Evolutionary conservation across 1,139 yeast genomes (phyloP).

Genomic region (Suhomyces wounanorum): DNA sequence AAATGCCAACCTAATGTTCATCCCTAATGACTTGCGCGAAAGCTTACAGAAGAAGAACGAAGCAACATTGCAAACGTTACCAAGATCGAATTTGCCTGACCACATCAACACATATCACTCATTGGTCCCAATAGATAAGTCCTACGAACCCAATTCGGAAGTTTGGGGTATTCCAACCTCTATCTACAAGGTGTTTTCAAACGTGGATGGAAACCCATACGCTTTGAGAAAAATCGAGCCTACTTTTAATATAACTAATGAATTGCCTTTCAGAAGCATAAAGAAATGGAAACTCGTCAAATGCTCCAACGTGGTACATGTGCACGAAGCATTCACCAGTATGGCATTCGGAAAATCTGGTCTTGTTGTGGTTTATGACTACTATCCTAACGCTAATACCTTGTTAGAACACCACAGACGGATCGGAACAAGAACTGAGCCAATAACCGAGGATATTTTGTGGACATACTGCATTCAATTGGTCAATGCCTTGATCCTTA

Average conservation of each 20-base stretch:
- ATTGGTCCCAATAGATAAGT: slow-evolving; percentile 77
- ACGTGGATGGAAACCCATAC: slow-evolving; percentile 76
- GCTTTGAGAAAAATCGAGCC: slow-evolving; percentile 70
- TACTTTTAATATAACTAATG: slow-evolving; percentile 51
- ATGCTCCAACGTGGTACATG: slow-evolving; percentile 63
- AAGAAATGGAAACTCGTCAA: slow-evolving; percentile 53
- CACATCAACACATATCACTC: slow-evolving; percentile 84
- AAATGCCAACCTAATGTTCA: slow-evolving; percentile 66
- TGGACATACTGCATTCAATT: slow-evolving; percentile 82
- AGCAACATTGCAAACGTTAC: slow-evolving; percentile 72
- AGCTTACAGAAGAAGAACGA: slow-evolving; percentile 72
- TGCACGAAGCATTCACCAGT: slow-evolving; percentile 85
- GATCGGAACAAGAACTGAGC: slow-evolving; percentile 37
- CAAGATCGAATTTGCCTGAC: slow-evolving; percentile 65
- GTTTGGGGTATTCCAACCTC: slow-evolving; percentile 65
- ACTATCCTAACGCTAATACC: slow-evolving; percentile 64
- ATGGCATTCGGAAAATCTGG: slow-evolving; percentile 76
- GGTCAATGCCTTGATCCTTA: slow-evolving; percentile 60
- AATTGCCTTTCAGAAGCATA: slow-evolving; percentile 44
- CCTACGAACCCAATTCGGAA: slow-evolving; percentile 52
- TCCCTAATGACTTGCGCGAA: slow-evolving; percentile 73
- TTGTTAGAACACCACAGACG: slow-evolving; percentile 47
- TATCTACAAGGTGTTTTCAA: slow-evolving; percentile 78
- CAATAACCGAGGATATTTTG: slow-evolving; percentile 62
- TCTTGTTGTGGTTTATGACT: slow-evolving; percentile 54